Base-by-base conservation (phyloP, 345 rosid genomes). In the Camelina laxa region DNA sequence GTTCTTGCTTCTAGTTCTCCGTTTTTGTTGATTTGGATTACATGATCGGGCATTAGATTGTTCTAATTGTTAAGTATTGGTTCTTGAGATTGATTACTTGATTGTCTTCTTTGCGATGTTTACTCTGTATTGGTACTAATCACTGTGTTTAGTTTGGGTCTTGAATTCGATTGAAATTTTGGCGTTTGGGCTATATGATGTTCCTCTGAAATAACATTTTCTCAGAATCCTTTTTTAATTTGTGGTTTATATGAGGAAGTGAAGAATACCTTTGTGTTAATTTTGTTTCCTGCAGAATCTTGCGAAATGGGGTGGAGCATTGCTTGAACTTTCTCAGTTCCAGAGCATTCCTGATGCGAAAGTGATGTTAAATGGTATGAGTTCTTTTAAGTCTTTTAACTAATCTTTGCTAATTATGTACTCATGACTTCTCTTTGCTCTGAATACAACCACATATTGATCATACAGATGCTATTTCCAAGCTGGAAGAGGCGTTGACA, bases 401-500 rank as follows among this genome's bases (percentile, higher is more conserved):
- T 14, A 9, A 24, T 67, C 49, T 3, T 38, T 38, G 3, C 41
- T 38, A 38, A 9, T 36, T 38, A 2, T 36, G 14, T 71, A 33
- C 45, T 45, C 44, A 9, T 13, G 8, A 45, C 4, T 15, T 16
- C 1, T 19, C 15, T 50, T 51, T 39, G 48, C 33, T 50, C 33
- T 17, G 30, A 38, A 0, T 21, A 12, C 51, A 41, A 54, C 41
- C 14, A 33, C 0, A 14, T 45, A 27, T 27, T 6, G 19, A 9
- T 65, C 14, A 35, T 70, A 70, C 81, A 92, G 99, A 95, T 66
- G 89, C 97, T 11, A 82, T 88, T 69, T 75, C 93, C 6, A 92
- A 90, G 87, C 81, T 95, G 74, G 96, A 95, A 80, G 98, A 90
- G 82, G 94, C 91, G 22, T 81, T 95, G 85, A 30, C 66, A 64